phyloP scores from a whole-genome alignment of 2,329 filamentous ascomycete genomes.

The Sarocladium oryzae region DNA sequence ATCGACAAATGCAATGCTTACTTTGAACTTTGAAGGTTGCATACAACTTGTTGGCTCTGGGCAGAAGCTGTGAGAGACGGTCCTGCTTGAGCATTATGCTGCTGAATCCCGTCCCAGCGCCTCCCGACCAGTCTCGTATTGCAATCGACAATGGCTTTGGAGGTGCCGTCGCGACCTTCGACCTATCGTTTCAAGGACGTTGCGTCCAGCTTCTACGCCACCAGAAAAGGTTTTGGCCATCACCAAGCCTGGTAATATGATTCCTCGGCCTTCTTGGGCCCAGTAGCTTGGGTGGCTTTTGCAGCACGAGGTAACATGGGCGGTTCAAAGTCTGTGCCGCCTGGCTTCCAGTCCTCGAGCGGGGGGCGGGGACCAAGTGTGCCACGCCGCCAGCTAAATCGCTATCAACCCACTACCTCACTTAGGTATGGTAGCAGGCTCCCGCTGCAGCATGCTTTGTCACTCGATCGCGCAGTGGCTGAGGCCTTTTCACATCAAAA shows the following conservation, averaged over 20 bases:
- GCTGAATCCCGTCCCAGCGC: no score
- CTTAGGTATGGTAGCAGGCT: no score
- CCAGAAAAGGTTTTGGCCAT: neutral
- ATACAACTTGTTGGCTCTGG: no score
- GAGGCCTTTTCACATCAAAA: neutral
- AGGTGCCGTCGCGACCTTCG: no score
- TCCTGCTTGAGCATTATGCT: no score
- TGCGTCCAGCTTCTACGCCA: neutral
- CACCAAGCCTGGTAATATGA: neutral
- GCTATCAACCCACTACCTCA: no score
- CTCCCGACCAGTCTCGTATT: no score
- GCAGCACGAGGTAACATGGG: neutral
- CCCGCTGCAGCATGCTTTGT: no score
- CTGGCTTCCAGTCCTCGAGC: neutral
- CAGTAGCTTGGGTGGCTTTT: neutral
- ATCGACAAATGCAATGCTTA: neutral
- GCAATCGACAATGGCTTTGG: no score
- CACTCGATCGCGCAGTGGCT: neutral
- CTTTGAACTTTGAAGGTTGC: neutral
- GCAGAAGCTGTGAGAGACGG: no score
- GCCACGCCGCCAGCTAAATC: neutral
- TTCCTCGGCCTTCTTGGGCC: neutral
- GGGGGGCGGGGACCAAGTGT: neutral
- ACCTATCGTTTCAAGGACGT: neutral
- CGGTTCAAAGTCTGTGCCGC: slow-evolving; percentile 2